Base-by-base conservation (phyloP, 257 asterid genomes). In the Penstemon barbatus region DNA sequence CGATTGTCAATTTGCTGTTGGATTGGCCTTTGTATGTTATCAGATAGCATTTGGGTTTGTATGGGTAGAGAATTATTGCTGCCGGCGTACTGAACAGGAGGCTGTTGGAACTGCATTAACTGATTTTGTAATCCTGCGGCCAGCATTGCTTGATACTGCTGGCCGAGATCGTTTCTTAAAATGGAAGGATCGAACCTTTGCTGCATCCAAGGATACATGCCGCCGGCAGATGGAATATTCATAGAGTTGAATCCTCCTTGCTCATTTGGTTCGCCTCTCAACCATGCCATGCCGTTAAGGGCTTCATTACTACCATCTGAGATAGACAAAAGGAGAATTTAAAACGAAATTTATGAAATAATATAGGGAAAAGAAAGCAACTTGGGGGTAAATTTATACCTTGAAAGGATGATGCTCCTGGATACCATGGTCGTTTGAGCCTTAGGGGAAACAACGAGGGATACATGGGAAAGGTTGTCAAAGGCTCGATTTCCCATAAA, bases 381-480 rank as follows among this genome's bases (percentile, higher is more conserved):
- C 57, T 33, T 61, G 15, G 8, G 38, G 48, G 51, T 12, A 49
- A 51, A 61, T 45, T 12, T 39, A 69, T 83, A 93, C 99, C 99
- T 82, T 87, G 96, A 75, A 82, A 90, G 65, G 97, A 88, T 50
- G 97, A 84, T 25, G 86, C 95, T 54, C 98, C 98, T 12, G 96
- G 89, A 75, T 90, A 90, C 96, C 97, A 93, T 55, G 98, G 98
- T 25, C 97, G 88, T 81, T 93, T 93, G 63, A 88, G 84, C 77
- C 98, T 82, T 44, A 85, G 93, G 57, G 98, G 96, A 79, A 92
- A 90, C 18, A 90, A 63, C 1, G 97, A 90, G 10, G 97, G 95
- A 69, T 93, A 88, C 98, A 93, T 93, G 15, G 98, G 98, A 80
- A 86, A 93, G 63, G 98, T 90, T 53, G 96, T 93, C 80, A 93